A percentile compares a stretch with the other conserved stretches of the same genome.
Evolutionary conservation across 1,284 basidiomycete species (phyloP).

Genomic region (Coniferiporia sulphurascens): DNA sequence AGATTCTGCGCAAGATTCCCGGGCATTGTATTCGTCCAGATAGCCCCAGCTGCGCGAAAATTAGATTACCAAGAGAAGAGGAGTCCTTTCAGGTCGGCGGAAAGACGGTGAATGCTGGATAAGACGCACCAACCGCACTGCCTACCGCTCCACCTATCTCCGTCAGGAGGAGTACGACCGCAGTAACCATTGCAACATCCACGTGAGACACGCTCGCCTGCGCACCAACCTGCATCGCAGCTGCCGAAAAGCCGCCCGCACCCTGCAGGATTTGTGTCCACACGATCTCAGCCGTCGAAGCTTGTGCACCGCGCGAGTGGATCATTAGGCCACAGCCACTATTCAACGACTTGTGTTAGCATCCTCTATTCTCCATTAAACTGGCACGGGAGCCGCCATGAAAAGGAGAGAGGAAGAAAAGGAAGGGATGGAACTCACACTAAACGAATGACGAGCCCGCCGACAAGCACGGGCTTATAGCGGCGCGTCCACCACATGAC

Average conservation of each 20-base stretch:
- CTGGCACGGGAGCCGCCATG: not conserved
- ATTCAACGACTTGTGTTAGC: not conserved
- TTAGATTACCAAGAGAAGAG: not conserved
- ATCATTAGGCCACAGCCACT: conserved; percentile 72
- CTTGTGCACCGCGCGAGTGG: conserved; percentile 60
- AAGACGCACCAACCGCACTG: conserved; percentile 50
- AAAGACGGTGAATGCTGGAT: too few species aligned
- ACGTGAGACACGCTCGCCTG: conserved; percentile 74
- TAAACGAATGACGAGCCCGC: conserved; percentile 65
- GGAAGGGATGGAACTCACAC: conserved; percentile 25
- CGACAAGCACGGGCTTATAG: conserved; percentile 58
- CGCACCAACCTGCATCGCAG: conserved; percentile 67
- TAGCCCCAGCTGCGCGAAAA: conserved; percentile 41
- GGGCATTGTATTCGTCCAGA: conserved; percentile 62
- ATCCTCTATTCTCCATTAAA: not conserved
- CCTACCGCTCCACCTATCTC: conserved; percentile 76
- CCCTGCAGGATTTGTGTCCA: conserved; percentile 76
- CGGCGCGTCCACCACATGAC: conserved; percentile 50
- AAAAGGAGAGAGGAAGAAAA: not conserved
- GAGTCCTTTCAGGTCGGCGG: too few species aligned
- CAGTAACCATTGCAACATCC: conserved; percentile 80
- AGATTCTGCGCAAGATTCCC: conserved; percentile 49
- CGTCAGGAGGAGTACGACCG: conserved; percentile 73
- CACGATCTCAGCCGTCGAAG: conserved; percentile 55
- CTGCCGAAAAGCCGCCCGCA: conserved; percentile 70